phyloP scores from a whole-genome alignment of 139 green algal genomes.

The Auxenochlorella pyrenoidosa region DNA sequence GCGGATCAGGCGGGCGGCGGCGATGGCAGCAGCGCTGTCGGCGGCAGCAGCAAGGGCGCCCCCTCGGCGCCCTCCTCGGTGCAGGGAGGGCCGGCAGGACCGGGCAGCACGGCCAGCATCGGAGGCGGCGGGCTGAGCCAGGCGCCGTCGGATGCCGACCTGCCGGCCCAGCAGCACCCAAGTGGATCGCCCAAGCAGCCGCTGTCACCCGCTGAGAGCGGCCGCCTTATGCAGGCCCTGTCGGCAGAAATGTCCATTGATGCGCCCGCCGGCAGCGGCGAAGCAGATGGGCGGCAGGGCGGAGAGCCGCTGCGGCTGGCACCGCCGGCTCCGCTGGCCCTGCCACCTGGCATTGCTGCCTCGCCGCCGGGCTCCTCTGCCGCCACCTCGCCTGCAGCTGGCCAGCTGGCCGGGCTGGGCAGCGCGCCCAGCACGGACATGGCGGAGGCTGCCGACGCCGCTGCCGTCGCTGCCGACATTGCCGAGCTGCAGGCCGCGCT shows the following conservation, averaged over 20 bases:
- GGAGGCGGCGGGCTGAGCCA: not conserved
- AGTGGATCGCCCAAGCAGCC: not conserved
- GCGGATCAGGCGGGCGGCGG: not conserved
- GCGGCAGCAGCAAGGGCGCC: not conserved
- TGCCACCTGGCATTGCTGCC: not conserved
- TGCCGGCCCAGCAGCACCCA: not conserved
- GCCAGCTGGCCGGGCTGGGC: not conserved
- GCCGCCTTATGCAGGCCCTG: not conserved
- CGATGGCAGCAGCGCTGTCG: too few species aligned
- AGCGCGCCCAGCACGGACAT: not conserved
- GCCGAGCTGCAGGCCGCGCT: constrained; percentile 25
- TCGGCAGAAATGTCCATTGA: not conserved
- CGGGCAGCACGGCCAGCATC: not conserved
- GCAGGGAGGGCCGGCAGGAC: not conserved
- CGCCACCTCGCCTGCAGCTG: not conserved
- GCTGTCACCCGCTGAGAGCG: constrained; percentile 1
- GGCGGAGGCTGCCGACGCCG: constrained; percentile 7
- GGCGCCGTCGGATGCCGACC: not conserved
- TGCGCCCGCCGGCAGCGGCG: not conserved
- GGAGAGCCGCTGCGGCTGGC: not conserved
- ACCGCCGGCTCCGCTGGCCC: not conserved
- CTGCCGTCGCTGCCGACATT: constrained; percentile 15
- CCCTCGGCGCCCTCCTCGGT: not conserved
- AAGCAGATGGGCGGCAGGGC: not conserved
- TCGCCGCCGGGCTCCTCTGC: not conserved